These are phyloP conservation scores for Salix udensis DNA, from an alignment of 345 rosid species.

Conservation along the genomic window DNA sequence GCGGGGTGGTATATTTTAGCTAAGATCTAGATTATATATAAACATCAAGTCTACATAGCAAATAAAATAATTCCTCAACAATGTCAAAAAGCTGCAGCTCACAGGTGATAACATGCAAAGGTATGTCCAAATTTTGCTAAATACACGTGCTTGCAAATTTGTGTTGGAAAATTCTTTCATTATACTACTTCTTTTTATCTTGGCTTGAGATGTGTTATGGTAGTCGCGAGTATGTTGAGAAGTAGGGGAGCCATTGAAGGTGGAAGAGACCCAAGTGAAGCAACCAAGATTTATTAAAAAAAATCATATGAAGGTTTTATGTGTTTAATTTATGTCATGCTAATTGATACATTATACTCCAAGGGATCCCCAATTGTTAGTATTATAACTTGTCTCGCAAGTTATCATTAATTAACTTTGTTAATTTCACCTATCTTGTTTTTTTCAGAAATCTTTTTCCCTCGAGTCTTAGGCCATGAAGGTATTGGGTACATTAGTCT, in stretches of 20 bases:
- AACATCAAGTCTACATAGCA: no score
- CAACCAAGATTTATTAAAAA: constrained; percentile 57
- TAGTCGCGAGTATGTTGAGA: constrained; percentile 57
- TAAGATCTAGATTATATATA: no score
- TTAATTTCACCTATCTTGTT: no score
- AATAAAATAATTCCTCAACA: background rate
- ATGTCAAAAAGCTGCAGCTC: constrained; percentile 5
- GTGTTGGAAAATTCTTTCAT: background rate
- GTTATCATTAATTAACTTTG: no score
- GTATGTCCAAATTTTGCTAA: background rate
- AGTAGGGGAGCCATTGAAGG: constrained; percentile 36
- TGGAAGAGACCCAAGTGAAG: constrained; percentile 59
- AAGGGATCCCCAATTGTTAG: constrained; percentile 33
- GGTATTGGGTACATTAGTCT: no score
- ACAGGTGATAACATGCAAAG: constrained; percentile 9
- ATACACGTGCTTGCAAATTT: no score
- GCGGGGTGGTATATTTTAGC: no score
- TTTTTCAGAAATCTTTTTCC: constrained; percentile 44
- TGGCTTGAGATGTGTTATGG: background rate
- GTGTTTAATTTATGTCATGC: constrained; percentile 67
- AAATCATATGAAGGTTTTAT: constrained; percentile 53
- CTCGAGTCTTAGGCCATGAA: constrained; percentile 51
- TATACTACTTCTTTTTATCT: background rate
- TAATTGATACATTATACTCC: constrained; percentile 23
- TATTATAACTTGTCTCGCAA: background rate